Percentiles rank a stretch among this genome's conserved stretches.
Evolutionary conservation across 1,284 basidiomycete species (phyloP).

Genomic region (Irpex sp.): DNA sequence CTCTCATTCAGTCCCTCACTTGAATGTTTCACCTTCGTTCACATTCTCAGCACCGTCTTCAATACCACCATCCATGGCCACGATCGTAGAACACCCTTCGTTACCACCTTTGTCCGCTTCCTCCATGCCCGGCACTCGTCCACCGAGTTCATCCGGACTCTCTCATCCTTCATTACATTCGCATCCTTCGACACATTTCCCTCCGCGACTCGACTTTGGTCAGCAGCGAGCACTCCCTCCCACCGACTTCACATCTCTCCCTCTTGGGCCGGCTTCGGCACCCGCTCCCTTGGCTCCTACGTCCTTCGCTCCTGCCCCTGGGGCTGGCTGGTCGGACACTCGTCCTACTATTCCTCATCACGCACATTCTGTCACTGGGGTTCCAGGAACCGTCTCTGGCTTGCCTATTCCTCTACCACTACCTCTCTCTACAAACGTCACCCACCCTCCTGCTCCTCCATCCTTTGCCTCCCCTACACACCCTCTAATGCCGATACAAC

Average conservation of each 20-base stretch:
- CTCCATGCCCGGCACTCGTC: conserved; percentile 35
- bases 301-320: conserved; percentile 3
- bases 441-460: conserved; percentile 5
- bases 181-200: conserved; percentile 21
- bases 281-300: conserved; percentile 9
- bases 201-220: conserved; percentile 12
- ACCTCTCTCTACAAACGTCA: conserved; percentile 8
- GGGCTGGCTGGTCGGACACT: conserved; percentile 2
- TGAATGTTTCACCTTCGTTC: conserved; percentile 26
- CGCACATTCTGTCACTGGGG: conserved; percentile 9
- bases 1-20: conserved; percentile 15
- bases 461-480: conserved; percentile 17
- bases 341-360: conserved; percentile 8
- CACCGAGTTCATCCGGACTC: conserved; percentile 37
- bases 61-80: conserved; percentile 18
- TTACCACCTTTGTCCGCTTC: conserved; percentile 28
- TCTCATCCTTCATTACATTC: conserved; percentile 15
- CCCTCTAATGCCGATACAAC: conserved; percentile 32
- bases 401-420: neutral
- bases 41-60: conserved; percentile 23
- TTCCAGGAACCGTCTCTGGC: neutral
- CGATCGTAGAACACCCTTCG: conserved; percentile 21
- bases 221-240: conserved; percentile 15
- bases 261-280: conserved; percentile 8
- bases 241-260: conserved; percentile 14